Conservation (phyloP, 768 basidiomycete species). For the Amanita rimosa region DNA sequence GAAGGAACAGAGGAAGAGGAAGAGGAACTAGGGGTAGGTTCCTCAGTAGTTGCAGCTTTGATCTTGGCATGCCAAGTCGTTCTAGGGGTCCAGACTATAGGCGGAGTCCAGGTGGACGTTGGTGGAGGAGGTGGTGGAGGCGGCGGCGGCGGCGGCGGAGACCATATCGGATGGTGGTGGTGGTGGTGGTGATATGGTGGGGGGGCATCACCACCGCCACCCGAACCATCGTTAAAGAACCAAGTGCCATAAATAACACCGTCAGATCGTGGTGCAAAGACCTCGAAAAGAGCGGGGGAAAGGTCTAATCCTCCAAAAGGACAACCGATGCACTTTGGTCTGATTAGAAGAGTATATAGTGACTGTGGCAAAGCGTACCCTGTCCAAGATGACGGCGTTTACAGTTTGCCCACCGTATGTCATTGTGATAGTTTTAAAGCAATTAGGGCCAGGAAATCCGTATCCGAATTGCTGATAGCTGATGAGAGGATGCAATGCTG, state of each 20-base stretch:
- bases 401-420: slow-evolving; percentile 48
- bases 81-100: slow-evolving; percentile 8
- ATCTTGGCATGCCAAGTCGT: slow-evolving; percentile 8
- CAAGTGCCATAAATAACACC: slow-evolving; percentile 58
- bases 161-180: not conserved
- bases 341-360: not conserved
- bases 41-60: slow-evolving; percentile 11
- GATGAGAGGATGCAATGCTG: not conserved
- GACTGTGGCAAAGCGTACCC: slow-evolving; percentile 23
- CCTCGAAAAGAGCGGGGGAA: slow-evolving; percentile 51
- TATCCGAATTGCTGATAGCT: slow-evolving; percentile 36
- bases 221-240: slow-evolving; percentile 35
- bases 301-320: slow-evolving; percentile 59
- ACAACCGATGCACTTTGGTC: slow-evolving; percentile 51
- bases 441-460: slow-evolving; percentile 55
- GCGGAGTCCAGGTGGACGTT: slow-evolving; percentile 1
- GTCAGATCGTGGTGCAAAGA: slow-evolving; percentile 33
- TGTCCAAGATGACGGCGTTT: slow-evolving; percentile 48
- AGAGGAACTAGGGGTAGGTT: not conserved
- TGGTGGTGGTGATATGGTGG: not conserved
- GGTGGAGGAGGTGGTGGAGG: not conserved
- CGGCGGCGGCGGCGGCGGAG: not conserved
- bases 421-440: slow-evolving; percentile 52
- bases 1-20: no score
- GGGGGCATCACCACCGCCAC: slow-evolving; percentile 11